phyloP scores from a whole-genome alignment of 192 early-diverging fungal species.

The Rhizophagus sp. region DNA sequence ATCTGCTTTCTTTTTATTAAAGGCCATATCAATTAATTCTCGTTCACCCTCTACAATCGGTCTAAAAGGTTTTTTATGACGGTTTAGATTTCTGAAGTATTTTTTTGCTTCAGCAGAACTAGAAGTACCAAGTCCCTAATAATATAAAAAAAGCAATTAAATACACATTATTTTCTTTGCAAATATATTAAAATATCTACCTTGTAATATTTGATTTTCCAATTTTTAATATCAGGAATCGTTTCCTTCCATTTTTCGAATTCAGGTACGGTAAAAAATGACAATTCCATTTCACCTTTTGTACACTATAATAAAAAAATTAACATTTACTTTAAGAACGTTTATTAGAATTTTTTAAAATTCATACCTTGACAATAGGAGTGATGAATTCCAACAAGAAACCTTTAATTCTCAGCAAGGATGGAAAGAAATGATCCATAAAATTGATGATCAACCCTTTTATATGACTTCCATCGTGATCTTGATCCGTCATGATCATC shows the following conservation, averaged over 20 bases:
- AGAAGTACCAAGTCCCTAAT: too few relatives aligned
- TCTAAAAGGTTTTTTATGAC: too few relatives aligned
- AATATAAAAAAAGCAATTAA: too few relatives aligned
- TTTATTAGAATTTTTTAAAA: too few relatives aligned
- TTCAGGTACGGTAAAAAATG: slow-evolving; percentile 93
- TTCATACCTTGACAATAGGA: slow-evolving; percentile 62
- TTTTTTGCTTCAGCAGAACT: too few relatives aligned
- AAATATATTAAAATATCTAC: too few relatives aligned
- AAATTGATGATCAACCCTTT: slow-evolving; percentile 98
- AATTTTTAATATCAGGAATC: slow-evolving; percentile 72
- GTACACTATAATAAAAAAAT: too few relatives aligned
- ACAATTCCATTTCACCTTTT: slow-evolving; percentile 20
- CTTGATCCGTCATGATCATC: slow-evolving; percentile 99
- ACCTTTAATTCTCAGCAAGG: slow-evolving; percentile 82
- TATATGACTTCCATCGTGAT: slow-evolving; percentile 95
- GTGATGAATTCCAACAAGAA: slow-evolving; percentile 97
- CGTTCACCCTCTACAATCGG: slow-evolving; percentile 58
- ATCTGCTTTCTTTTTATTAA: slow-evolving; percentile 90
- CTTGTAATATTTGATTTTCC: slow-evolving; percentile 88
- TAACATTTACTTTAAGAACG: too few relatives aligned
- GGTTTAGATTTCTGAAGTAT: too few relatives aligned
- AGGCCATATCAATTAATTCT: slow-evolving; percentile 92
- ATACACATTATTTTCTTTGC: too few relatives aligned
- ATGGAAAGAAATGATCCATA: slow-evolving; percentile 92
- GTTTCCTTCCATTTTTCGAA: slow-evolving; percentile 81